Percentiles rank a stretch among this genome's conserved stretches.
phyloP scores from a whole-genome alignment of 2,329 filamentous ascomycete genomes.

The Cryphonectria japonica region DNA sequence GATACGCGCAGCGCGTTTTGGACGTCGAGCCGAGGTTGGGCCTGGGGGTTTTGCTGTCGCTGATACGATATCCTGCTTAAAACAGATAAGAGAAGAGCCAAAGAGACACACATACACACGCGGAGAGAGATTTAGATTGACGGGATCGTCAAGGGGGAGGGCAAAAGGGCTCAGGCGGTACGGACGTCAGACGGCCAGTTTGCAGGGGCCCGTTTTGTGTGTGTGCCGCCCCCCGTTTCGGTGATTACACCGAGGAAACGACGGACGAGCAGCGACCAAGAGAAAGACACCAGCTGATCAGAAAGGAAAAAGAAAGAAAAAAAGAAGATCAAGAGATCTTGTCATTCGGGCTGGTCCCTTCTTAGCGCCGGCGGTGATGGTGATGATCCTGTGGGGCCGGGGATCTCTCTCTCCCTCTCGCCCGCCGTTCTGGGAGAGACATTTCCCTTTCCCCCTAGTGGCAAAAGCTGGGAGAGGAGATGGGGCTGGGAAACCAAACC shows the following conservation, averaged over 20 bases:
- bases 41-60: too few relatives aligned
- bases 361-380: background rate
- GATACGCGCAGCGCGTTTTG: too few relatives aligned
- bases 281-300: background rate
- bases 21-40: too few relatives aligned
- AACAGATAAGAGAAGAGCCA: too few relatives aligned
- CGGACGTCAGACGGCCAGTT: slow-evolving; percentile 1
- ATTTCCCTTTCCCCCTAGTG: background rate
- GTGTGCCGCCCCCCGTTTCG: background rate
- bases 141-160: background rate
- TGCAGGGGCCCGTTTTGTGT: background rate
- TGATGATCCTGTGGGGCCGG: slow-evolving; percentile 5
- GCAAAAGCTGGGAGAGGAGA: background rate
- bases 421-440: background rate
- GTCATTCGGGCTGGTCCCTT: background rate
- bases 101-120: too few relatives aligned
- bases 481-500: background rate
- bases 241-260: slow-evolving; percentile 1
- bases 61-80: too few relatives aligned
- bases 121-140: background rate
- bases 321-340: too few relatives aligned
- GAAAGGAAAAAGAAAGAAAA: background rate
- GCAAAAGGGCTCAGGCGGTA: background rate
- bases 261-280: background rate
- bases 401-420: background rate